phyloP scores from a whole-genome alignment of 1,284 basidiomycete genomes.

The Wallemia hederae region DNA sequence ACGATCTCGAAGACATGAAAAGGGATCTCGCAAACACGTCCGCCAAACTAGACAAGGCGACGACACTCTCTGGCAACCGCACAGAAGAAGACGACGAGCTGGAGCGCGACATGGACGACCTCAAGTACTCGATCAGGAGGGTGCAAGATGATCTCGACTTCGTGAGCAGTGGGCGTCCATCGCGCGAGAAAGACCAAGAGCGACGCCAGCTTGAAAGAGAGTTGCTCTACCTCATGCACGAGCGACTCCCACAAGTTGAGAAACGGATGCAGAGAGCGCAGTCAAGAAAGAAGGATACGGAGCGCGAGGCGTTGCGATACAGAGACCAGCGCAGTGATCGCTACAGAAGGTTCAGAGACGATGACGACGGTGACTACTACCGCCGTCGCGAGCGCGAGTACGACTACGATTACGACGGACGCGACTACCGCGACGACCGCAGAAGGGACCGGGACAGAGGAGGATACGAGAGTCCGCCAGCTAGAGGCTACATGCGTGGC shows the following conservation, averaged over 20 bases:
- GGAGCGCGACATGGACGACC: constrained; percentile 62
- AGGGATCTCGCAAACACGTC: constrained; percentile 55
- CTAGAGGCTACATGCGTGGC: constrained; percentile 16
- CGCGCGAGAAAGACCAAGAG: constrained; percentile 52
- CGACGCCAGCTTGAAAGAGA: constrained; percentile 66
- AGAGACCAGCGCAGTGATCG: constrained; percentile 62
- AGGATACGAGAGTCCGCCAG: constrained; percentile 5
- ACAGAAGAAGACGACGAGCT: constrained; percentile 60
- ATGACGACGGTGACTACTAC: constrained; percentile 15
- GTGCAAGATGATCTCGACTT: constrained; percentile 87
- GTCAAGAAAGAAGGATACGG: constrained; percentile 40
- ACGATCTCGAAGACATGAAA: constrained; percentile 61
- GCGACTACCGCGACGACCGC: constrained; percentile 8
- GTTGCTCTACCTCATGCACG: constrained; percentile 59
- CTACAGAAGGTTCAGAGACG: constrained; percentile 32
- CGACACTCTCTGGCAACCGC: constrained; percentile 28
- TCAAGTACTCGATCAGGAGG: constrained; percentile 57
- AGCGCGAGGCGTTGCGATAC: constrained; percentile 44
- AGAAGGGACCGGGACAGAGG: constrained; percentile 7
- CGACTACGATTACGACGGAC: constrained; percentile 3
- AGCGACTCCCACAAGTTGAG: constrained; percentile 71
- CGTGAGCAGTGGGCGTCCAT: constrained; percentile 44
- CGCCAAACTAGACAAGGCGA: constrained; percentile 43
- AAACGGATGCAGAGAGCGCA: constrained; percentile 53
- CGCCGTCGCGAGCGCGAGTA: constrained; percentile 5